Percentiles rank a stretch among this genome's conserved stretches.
Conservation (phyloP, 1,284 basidiomycete genomes). For the Gymnopus androsaceus region DNA sequence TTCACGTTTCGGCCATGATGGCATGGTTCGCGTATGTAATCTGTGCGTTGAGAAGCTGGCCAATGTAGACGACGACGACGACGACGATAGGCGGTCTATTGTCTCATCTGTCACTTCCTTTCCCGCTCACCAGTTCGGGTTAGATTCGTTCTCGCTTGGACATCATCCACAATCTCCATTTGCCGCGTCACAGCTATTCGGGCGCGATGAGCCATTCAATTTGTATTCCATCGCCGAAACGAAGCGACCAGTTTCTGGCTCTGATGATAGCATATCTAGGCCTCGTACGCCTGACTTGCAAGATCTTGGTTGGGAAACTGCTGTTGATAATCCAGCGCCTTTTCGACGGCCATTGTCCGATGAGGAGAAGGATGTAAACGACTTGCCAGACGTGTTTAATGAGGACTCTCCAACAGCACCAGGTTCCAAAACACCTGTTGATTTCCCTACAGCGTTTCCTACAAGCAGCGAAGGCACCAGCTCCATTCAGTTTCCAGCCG, state of each 20-base stretch:
- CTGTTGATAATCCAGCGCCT: constrained; percentile 69
- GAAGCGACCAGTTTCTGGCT: constrained; percentile 52
- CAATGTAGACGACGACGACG: constrained; percentile 80
- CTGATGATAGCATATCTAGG: constrained; percentile 57
- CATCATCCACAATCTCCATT: constrained; percentile 81
- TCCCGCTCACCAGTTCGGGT: constrained; percentile 64
- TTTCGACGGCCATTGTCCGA: constrained; percentile 81
- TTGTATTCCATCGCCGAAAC: constrained; percentile 80
- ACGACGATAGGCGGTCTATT: constrained; percentile 79
- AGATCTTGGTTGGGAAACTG: constrained; percentile 46
- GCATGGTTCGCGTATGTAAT: constrained; percentile 92
- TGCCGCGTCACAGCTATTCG: constrained; percentile 84
- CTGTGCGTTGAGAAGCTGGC: constrained; percentile 90
- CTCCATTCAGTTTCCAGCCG: constrained; percentile 78
- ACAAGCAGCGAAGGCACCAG: constrained; percentile 56
- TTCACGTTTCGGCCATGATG: constrained; percentile 89
- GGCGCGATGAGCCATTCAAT: constrained; percentile 74
- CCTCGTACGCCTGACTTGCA: constrained; percentile 36
- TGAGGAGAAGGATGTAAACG: constrained; percentile 66
- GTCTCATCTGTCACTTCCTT: constrained; percentile 66
- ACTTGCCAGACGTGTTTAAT: constrained; percentile 42
- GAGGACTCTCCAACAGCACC: constrained; percentile 46
- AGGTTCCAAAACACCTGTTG: constrained; percentile 53
- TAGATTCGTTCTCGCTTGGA: constrained; percentile 46
- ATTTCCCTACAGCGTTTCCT: constrained; percentile 54